phyloP scores from a whole-genome alignment of 2,329 filamentous ascomycete species.

The Penicillium sp. region DNA sequence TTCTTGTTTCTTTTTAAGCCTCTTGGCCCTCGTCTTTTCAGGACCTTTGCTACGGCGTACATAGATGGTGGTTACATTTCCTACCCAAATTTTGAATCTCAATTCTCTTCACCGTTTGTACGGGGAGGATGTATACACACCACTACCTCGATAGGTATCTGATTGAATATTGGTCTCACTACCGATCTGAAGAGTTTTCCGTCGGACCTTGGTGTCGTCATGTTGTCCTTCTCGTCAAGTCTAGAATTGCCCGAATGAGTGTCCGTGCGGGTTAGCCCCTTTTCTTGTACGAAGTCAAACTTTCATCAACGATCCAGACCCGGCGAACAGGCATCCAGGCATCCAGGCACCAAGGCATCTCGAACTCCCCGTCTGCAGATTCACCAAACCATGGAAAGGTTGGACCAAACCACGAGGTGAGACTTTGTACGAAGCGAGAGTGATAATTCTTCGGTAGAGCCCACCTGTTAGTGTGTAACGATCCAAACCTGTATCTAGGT shows the following conservation, averaged over 20 bases:
- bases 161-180: not conserved
- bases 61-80: conserved; percentile 13
- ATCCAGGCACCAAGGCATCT: too few relatives aligned
- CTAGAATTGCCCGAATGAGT: not conserved
- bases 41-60: conserved; percentile 12
- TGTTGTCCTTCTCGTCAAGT: too few relatives aligned
- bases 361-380: too few relatives aligned
- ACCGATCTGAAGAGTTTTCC: not conserved
- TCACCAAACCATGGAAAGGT: too few relatives aligned
- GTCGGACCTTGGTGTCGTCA: not conserved
- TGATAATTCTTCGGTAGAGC: too few relatives aligned
- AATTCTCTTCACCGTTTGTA: conserved; percentile 1
- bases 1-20: not conserved
- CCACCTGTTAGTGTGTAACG: too few relatives aligned
- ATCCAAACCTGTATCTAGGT: too few relatives aligned
- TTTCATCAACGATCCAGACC: not conserved
- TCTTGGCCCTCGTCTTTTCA: conserved; percentile 1
- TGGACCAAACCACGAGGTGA: too few relatives aligned
- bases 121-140: not conserved
- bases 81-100: conserved; percentile 2
- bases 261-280: not conserved
- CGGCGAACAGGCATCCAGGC: too few relatives aligned
- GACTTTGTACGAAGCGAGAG: too few relatives aligned
- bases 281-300: too few relatives aligned
- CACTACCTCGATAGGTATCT: not conserved